Evolutionary conservation across 2,329 filamentous ascomycete species (phyloP), one percentile per base, ranked within the genome.

Genomic region (Penicillium sp.): DNA sequence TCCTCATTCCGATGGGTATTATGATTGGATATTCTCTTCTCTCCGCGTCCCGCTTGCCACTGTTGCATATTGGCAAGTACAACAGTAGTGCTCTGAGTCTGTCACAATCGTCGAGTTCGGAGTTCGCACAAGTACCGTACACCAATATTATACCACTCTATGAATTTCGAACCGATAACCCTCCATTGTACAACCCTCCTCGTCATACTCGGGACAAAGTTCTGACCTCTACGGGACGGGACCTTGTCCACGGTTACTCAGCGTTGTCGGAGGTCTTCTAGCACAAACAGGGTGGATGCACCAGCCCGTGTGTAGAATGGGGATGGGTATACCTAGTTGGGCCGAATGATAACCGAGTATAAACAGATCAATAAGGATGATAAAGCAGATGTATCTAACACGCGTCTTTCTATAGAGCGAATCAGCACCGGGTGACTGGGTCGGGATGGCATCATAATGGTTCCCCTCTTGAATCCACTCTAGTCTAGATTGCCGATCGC

Each of bases 401-500:
- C 9, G 26, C 26, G 22, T 22, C 22, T 22, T 22, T 19, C 40
- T 30, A 19, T 4, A 35, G 7, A 35, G 10, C 53, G 53, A 51
- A 55, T 55, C 40, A 55, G 17, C 9, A 37, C 12, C 16, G 16
- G 26, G 38, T 5, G 26, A 16, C 40, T 55, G 48, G 56, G 45
- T 46, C 22, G 17, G 14, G 35, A 59, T 61, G 45, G 35, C 56
- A 63, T 62, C 59, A 60, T 63, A 63, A 53, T 49, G 22, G 33
- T 52, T 53, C 52, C 25, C 50, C n/a, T n/a, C n/a, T n/a, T 22
- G 28, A 16, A 46, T 55, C 60, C 57, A 61, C 59, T 41, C 38
- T 4, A 56, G 58, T 63, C 61, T 63, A 63, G 61, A 63, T 40
- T 37, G 61, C 58, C 56, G 61, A 63, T 62, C 60, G 53, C 57